Percentiles rank a stretch among this genome's conserved stretches.
phyloP scores from a whole-genome alignment of 169 alveolate species.

The Theileria orientalis region DNA sequence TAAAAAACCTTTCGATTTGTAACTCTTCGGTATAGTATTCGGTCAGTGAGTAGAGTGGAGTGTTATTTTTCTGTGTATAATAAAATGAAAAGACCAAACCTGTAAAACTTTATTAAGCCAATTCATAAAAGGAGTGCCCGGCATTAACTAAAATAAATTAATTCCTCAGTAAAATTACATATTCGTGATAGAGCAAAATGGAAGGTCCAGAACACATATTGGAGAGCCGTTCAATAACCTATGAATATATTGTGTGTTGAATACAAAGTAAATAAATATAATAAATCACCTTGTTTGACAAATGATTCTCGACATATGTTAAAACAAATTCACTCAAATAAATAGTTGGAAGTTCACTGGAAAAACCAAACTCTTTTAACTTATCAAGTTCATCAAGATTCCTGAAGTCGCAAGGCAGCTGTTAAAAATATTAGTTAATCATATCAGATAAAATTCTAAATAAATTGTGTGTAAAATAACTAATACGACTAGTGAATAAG shows the following conservation, averaged over 20 bases:
- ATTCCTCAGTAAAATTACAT: background rate
- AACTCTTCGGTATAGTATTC: slow-evolving; percentile 25
- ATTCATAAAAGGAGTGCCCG: background rate
- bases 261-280: background rate
- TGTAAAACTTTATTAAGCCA: background rate
- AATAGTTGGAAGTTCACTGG: slow-evolving; percentile 36
- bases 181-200: slow-evolving; percentile 39
- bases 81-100: background rate
- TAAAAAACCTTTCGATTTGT: slow-evolving; percentile 35
- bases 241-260: too few relatives aligned
- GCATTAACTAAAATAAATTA: background rate
- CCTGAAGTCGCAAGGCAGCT: too few relatives aligned
- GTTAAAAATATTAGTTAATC: too few relatives aligned
- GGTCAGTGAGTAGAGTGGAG: slow-evolving; percentile 1
- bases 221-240: slow-evolving; percentile 18
- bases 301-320: slow-evolving; percentile 18
- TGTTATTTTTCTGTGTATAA: background rate
- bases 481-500: too few relatives aligned
- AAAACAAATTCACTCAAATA: slow-evolving; percentile 48
- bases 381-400: too few relatives aligned
- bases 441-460: too few relatives aligned
- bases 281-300: slow-evolving; percentile 20
- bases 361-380: slow-evolving; percentile 4
- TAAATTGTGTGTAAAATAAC: too few relatives aligned
- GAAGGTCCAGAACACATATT: background rate